Conservation (phyloP, 306 rosid genomes). For the Prunus persica region DNA sequence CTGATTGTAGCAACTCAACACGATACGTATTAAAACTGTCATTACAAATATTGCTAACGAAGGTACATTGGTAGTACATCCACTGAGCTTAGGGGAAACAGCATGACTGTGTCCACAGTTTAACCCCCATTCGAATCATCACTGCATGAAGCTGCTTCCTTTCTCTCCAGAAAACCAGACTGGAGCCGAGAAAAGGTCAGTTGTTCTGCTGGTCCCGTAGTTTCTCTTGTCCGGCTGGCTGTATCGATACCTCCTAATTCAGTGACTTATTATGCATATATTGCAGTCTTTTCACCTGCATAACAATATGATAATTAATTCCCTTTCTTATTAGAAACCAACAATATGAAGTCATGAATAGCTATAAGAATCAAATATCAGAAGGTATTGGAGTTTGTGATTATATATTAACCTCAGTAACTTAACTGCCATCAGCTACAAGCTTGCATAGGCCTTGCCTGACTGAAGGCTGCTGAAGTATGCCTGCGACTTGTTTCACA, state of each 20-base stretch:
- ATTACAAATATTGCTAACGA: not conserved
- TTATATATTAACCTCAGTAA: constrained; percentile 30
- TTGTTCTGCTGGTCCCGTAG: not conserved
- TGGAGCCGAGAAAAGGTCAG: not conserved
- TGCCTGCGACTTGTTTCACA: constrained; percentile 38
- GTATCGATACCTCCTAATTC: not conserved
- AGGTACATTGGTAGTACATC: not conserved
- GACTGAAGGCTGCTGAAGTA: constrained; percentile 39
- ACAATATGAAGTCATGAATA: not conserved
- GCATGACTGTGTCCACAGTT: not conserved
- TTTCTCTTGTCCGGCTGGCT: not conserved
- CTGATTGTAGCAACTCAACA: not conserved
- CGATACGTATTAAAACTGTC: not conserved
- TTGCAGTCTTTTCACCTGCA: not conserved
- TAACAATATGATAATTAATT: not conserved
- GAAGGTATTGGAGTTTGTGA: not conserved
- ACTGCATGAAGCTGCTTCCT: not conserved
- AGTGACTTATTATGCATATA: not conserved
- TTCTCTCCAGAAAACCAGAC: not conserved
- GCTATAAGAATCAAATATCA: not conserved
- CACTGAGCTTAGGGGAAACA: not conserved
- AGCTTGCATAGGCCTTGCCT: constrained; percentile 61
- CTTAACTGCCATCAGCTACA: constrained; percentile 49
- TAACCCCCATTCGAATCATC: not conserved
- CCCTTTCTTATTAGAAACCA: not conserved